These are phyloP conservation scores for Pythium guiyangense DNA, from an alignment of 352 stramenopile species.

Conservation along the genomic window DNA sequence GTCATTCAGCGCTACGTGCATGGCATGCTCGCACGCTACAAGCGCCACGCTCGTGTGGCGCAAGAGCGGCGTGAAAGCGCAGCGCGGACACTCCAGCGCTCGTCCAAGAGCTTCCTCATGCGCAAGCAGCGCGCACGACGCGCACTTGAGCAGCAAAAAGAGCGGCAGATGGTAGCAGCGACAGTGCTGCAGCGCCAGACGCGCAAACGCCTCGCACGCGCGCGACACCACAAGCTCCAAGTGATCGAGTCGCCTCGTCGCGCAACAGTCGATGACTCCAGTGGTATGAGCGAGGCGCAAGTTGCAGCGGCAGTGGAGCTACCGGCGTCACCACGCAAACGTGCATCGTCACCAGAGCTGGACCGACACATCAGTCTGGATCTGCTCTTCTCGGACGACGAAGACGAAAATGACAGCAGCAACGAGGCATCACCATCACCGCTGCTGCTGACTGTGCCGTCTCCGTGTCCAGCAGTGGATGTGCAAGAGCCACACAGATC, in stretches of 20 bases:
- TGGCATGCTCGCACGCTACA: slow-evolving; percentile 27
- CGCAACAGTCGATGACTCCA: background rate
- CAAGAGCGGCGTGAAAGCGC: slow-evolving; percentile 20
- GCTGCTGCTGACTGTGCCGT: background rate
- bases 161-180: slow-evolving; percentile 33
- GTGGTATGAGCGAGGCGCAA: background rate
- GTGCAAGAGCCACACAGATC: background rate
- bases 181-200: slow-evolving; percentile 41
- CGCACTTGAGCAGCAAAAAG: slow-evolving; percentile 13
- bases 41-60: slow-evolving; percentile 1
- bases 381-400: slow-evolving; percentile 44
- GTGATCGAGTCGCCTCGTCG: background rate
- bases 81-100: slow-evolving; percentile 26
- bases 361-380: slow-evolving; percentile 35
- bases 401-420: background rate
- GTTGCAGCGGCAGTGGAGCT: background rate
- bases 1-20: slow-evolving; percentile 36
- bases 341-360: background rate
- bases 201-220: slow-evolving; percentile 16
- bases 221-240: slow-evolving; percentile 3
- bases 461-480: background rate
- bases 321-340: background rate
- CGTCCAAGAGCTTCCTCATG: slow-evolving; percentile 25
- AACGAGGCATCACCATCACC: background rate
- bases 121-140: slow-evolving; percentile 18